Percentiles rank a stretch among this genome's conserved stretches.
phyloP scores from a whole-genome alignment of 1,139 yeast genomes.

The Taphrina wiesneri region DNA sequence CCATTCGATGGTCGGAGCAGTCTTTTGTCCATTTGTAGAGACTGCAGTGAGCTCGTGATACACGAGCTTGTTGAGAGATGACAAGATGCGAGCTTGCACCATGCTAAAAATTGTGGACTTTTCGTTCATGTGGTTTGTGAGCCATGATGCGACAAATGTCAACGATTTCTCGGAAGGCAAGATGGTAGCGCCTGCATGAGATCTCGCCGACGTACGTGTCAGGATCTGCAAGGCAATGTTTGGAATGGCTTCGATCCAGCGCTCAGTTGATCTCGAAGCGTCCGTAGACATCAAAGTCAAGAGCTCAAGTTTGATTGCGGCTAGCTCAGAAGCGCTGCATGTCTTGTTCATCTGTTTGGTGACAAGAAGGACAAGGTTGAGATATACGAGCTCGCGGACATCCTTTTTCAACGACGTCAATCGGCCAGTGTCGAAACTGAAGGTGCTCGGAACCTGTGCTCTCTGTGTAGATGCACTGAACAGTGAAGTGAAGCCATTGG shows the following conservation, averaged over 20 bases:
- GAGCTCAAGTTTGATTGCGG: conserved; percentile 15
- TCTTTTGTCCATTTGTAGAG: conserved; percentile 2
- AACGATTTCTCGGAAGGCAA: not conserved
- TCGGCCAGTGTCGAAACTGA: conserved; percentile 24
- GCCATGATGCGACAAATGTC: conserved; percentile 16
- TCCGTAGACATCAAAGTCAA: conserved; percentile 12
- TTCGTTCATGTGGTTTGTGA: conserved; percentile 2
- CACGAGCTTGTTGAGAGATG: not conserved
- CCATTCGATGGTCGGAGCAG: not conserved
- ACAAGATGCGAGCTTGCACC: conserved; percentile 12
- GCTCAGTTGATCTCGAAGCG: not conserved
- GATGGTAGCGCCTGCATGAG: not conserved
- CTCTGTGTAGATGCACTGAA: not conserved
- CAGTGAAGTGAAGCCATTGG: conserved; percentile 1
- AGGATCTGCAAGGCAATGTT: conserved; percentile 21
- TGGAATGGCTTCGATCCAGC: conserved; percentile 17
- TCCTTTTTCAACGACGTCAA: conserved; percentile 20
- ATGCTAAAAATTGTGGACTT: conserved; percentile 6
- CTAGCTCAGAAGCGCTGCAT: not conserved
- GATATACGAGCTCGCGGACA: conserved; percentile 2
- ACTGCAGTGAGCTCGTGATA: not conserved
- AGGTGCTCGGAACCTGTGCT: conserved; percentile 4
- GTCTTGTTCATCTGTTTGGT: conserved; percentile 14
- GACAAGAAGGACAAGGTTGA: conserved; percentile 8
- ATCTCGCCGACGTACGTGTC: not conserved